These are phyloP conservation scores for Candida boidinii DNA, from an alignment of 805 yeast genomes.

Conservation along the genomic window DNA sequence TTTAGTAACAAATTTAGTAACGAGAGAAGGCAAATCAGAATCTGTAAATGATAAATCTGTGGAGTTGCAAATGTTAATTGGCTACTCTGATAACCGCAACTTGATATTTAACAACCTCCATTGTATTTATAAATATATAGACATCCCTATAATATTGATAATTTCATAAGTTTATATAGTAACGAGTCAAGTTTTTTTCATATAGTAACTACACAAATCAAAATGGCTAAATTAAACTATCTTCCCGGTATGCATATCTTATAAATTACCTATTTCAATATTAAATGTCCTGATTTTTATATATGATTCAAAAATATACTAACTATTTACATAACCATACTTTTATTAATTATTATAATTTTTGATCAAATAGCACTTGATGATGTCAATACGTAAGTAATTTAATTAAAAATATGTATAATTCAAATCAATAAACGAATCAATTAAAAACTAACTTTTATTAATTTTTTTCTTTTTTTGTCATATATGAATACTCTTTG, in stretches of 20 bases:
- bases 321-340: background rate
- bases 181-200: too few species aligned
- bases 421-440: background rate
- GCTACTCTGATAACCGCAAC: too few species aligned
- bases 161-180: too few species aligned
- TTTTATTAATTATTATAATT: background rate
- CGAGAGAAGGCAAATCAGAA: too few species aligned
- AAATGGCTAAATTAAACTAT: constrained; percentile 18
- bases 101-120: too few species aligned
- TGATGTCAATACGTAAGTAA: constrained; percentile 22
- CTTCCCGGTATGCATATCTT: constrained; percentile 15
- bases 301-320: too few species aligned
- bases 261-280: background rate
- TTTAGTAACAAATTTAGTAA: too few species aligned
- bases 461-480: background rate
- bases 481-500: constrained; percentile 5
- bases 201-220: background rate
- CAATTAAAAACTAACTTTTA: background rate
- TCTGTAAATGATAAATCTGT: too few species aligned
- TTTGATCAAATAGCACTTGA: constrained; percentile 14
- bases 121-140: too few species aligned
- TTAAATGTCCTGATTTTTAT: too few species aligned
- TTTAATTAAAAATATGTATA: background rate
- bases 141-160: too few species aligned
- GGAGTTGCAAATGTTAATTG: too few species aligned